These are phyloP conservation scores for Amorphotheca resinae DNA, from an alignment of 495 filamentous ascomycete genomes.

Conservation along the genomic window DNA sequence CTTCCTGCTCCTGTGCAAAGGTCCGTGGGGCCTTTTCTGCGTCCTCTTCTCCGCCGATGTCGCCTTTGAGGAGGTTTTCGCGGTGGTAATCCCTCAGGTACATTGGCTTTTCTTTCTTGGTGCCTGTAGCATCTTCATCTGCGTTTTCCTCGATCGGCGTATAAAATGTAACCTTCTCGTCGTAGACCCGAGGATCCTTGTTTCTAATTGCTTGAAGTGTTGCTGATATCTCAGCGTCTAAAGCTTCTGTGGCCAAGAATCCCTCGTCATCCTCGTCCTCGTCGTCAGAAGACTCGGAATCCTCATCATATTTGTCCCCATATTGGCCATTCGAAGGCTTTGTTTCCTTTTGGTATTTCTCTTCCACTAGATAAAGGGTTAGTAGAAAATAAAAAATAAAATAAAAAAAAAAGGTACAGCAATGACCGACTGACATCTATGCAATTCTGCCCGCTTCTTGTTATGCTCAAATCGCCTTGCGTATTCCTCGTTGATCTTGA, in stretches of 20 bases:
- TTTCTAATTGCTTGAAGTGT: constrained; percentile 75
- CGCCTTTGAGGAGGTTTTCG: constrained; percentile 60
- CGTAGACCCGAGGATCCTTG: constrained; percentile 85
- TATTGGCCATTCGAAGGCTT: constrained; percentile 23
- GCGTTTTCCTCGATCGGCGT: constrained; percentile 41
- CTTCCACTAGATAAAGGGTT: constrained; percentile 48
- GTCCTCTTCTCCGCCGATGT: constrained; percentile 42
- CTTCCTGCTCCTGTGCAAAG: constrained; percentile 76
- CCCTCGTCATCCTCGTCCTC: constrained; percentile 88
- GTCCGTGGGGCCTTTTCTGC: constrained; percentile 43
- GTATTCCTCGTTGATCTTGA: constrained; percentile 86
- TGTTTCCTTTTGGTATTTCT: constrained; percentile 50
- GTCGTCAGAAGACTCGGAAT: constrained; percentile 44
- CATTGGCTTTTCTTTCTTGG: constrained; percentile 69
- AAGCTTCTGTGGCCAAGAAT: constrained; percentile 61
- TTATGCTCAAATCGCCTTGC: constrained; percentile 88
- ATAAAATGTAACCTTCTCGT: constrained; percentile 68
- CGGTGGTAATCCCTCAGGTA: constrained; percentile 83
- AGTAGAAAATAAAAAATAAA: no score
- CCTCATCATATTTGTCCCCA: constrained; percentile 35
- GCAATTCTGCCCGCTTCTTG: constrained; percentile 84
- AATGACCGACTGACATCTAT: constrained; percentile 46
- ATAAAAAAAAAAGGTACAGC: neutral
- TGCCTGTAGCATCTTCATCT: constrained; percentile 17
- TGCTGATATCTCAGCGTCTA: constrained; percentile 77